Evolutionary conservation across 2,329 filamentous ascomycete species (phyloP).

Genomic region (Spiromastix sp.): DNA sequence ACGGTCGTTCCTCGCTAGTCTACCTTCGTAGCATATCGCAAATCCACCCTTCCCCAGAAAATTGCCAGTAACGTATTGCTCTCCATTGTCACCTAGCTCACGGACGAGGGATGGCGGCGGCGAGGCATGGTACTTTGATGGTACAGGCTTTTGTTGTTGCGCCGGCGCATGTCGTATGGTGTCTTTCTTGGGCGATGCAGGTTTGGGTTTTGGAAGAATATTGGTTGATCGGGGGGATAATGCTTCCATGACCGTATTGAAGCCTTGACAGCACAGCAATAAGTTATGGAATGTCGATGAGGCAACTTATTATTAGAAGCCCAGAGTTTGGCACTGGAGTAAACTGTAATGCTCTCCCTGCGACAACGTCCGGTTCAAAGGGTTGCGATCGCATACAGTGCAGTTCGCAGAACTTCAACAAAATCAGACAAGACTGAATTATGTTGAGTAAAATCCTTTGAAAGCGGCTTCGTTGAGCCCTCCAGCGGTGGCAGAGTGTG

Average conservation of each 20-base stretch:
- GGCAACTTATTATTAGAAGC: too few species aligned
- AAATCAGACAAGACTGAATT: too few species aligned
- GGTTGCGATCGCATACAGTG: too few species aligned
- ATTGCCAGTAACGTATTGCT: conserved; percentile 35
- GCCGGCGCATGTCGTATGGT: conserved; percentile 15
- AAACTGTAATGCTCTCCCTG: too few species aligned
- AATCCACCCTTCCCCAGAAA: conserved; percentile 42
- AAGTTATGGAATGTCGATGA: too few species aligned
- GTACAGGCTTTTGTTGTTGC: conserved; percentile 21
- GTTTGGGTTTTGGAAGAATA: conserved; percentile 33
- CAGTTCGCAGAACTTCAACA: too few species aligned
- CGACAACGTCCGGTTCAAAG: too few species aligned
- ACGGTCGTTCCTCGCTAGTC: conserved; percentile 31
- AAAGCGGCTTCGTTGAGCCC: too few species aligned
- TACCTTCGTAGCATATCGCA: conserved; percentile 41
- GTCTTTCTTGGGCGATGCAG: conserved; percentile 25
- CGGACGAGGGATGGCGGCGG: conserved; percentile 34
- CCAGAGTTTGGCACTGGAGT: too few species aligned
- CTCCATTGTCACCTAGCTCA: conserved; percentile 35
- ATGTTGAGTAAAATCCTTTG: too few species aligned
- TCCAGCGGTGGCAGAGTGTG: too few species aligned
- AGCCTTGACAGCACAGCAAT: too few species aligned
- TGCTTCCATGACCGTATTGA: conserved; percentile 22
- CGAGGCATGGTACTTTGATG: conserved; percentile 34
- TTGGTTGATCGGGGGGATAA: conserved; percentile 40